These are phyloP conservation scores for Aspergillus eucalypticola DNA, from an alignment of 2,329 filamentous ascomycete genomes.

Conservation along the genomic window DNA sequence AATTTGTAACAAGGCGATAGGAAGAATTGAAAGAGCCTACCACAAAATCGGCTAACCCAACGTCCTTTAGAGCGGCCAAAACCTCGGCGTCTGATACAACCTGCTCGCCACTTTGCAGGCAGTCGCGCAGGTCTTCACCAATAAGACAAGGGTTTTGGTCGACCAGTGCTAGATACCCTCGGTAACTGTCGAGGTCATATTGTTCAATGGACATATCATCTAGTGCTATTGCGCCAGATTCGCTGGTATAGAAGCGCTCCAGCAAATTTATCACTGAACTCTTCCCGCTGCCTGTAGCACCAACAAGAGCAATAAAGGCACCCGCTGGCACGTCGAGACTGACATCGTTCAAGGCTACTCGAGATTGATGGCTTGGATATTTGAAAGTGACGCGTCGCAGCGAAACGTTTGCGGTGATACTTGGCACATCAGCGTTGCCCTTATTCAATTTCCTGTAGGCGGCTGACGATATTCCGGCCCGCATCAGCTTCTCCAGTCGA, in stretches of 20 bases:
- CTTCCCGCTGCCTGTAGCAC: constrained; percentile 58
- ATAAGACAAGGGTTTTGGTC: constrained; percentile 66
- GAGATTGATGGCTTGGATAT: constrained; percentile 7
- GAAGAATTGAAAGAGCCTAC: background rate
- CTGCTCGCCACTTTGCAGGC: constrained; percentile 14
- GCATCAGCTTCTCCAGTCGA: constrained; percentile 4
- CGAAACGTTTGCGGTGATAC: background rate
- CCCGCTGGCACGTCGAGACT: constrained; percentile 32
- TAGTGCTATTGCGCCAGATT: constrained; percentile 8
- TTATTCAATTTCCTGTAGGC: background rate
- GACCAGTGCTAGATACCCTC: constrained; percentile 11
- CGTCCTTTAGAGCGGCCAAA: constrained; percentile 13
- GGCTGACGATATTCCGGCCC: too few species aligned
- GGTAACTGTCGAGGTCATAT: constrained; percentile 7
- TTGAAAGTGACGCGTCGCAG: constrained; percentile 3
- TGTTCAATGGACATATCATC: background rate
- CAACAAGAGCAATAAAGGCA: constrained; percentile 55
- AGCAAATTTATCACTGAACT: constrained; percentile 65
- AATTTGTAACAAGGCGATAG: background rate
- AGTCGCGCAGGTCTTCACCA: constrained; percentile 17
- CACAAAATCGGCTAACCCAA: constrained; percentile 10
- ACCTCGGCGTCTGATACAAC: constrained; percentile 28
- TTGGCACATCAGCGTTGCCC: background rate
- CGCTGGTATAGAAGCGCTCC: constrained; percentile 66
- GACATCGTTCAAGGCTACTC: constrained; percentile 1